Conservation (phyloP, 352 stramenopile genomes). For the Phytophthora aleatoria region DNA sequence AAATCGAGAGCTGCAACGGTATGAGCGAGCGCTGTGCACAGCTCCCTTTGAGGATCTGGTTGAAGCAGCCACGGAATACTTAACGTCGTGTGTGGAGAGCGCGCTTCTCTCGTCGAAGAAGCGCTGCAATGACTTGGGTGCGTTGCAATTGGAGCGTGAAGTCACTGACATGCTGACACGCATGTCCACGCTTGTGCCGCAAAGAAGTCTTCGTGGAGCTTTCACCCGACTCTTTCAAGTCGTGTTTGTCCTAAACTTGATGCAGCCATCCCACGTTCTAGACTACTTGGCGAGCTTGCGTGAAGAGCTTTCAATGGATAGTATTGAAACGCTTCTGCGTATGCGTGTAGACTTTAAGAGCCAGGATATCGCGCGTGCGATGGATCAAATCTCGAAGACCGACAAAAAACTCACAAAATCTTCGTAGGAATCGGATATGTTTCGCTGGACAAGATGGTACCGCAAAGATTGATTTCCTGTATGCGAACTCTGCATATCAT, state of each 20-base stretch:
- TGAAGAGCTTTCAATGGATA: constrained; percentile 47
- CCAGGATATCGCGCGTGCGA: constrained; percentile 49
- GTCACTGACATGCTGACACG: constrained; percentile 64
- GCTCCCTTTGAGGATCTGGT: constrained; percentile 75
- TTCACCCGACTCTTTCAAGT: constrained; percentile 85
- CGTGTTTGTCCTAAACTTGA: constrained; percentile 81
- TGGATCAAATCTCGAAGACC: constrained; percentile 39
- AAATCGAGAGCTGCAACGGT: constrained; percentile 67
- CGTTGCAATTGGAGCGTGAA: constrained; percentile 80
- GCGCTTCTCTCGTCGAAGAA: constrained; percentile 60
- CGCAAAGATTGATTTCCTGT: too few species aligned
- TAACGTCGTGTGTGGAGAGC: constrained; percentile 63
- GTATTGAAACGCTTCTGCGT: constrained; percentile 59
- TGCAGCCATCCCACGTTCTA: constrained; percentile 70
- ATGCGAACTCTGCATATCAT: too few species aligned
- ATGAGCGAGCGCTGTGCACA: constrained; percentile 57
- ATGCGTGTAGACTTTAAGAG: constrained; percentile 78
- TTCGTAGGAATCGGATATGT: background rate
- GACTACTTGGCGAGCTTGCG: constrained; percentile 66
- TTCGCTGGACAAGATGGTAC: background rate
- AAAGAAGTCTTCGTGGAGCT: constrained; percentile 59
- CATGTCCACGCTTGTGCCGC: constrained; percentile 51
- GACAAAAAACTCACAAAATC: constrained; percentile 7
- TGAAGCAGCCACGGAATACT: constrained; percentile 57
- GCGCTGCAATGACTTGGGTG: constrained; percentile 79